phyloP scores from a whole-genome alignment of 495 filamentous ascomycete species.

The Monascus purpureus region DNA sequence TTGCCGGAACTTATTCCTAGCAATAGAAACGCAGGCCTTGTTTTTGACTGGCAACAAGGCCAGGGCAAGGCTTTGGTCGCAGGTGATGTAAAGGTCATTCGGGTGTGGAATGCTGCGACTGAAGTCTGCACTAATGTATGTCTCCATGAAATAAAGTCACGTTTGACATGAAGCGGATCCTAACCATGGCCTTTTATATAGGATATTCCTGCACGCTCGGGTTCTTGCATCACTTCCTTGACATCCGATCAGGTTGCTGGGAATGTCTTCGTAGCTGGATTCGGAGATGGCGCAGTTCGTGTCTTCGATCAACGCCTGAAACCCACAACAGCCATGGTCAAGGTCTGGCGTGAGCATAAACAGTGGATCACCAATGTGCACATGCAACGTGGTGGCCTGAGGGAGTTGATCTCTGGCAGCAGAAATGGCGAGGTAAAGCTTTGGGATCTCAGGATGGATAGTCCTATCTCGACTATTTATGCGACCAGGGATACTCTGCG shows the following conservation, averaged over 20 bases:
- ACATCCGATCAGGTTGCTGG: slow-evolving; percentile 96
- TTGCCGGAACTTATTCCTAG: slow-evolving; percentile 84
- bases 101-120: slow-evolving; percentile 87
- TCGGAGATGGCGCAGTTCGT: slow-evolving; percentile 89
- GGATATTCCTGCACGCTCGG: slow-evolving; percentile 91
- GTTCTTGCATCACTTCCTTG: slow-evolving; percentile 86
- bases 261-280: slow-evolving; percentile 88
- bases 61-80: slow-evolving; percentile 86
- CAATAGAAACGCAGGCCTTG: slow-evolving; percentile 84
- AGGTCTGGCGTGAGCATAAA: slow-evolving; percentile 88
- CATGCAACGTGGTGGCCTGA: slow-evolving; percentile 87
- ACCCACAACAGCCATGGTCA: slow-evolving; percentile 77
- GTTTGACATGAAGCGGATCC: no score
- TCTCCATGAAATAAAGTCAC: no score
- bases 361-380: slow-evolving; percentile 92
- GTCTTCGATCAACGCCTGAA: slow-evolving; percentile 83
- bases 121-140: slow-evolving; percentile 75
- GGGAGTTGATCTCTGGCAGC: slow-evolving; percentile 78
- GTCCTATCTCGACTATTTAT: slow-evolving; percentile 55
- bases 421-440: slow-evolving; percentile 85
- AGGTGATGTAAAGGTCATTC: slow-evolving; percentile 88
- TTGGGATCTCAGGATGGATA: slow-evolving; percentile 86
- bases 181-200: no score
- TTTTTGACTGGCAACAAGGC: slow-evolving; percentile 98
- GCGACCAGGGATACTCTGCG: slow-evolving; percentile 67